Evolutionary conservation across 1,139 yeast genomes (phyloP).

Genomic region (Torulaspora pretoriensis): DNA sequence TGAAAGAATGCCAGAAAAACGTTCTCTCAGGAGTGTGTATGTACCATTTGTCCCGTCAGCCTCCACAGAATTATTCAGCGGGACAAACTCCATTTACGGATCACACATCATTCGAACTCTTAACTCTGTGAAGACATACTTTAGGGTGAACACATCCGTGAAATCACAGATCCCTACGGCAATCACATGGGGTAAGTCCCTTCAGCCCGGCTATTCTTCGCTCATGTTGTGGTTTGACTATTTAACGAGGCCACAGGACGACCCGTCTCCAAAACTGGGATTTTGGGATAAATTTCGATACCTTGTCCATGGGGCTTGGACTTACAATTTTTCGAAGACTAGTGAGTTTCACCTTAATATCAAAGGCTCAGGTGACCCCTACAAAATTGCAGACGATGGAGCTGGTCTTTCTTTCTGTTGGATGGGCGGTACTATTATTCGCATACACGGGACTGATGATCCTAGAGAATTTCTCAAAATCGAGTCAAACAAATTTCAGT

Average conservation of each 20-base stretch:
- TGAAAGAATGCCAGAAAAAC: slow-evolving; percentile 44
- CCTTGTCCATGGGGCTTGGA: slow-evolving; percentile 49
- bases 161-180: slow-evolving; percentile 56
- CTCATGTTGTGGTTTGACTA: slow-evolving; percentile 72
- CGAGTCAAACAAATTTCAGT: slow-evolving; percentile 59
- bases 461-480: slow-evolving; percentile 60
- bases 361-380: slow-evolving; percentile 66
- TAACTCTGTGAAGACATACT: slow-evolving; percentile 59
- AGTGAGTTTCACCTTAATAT: slow-evolving; percentile 35
- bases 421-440: slow-evolving; percentile 59
- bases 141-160: slow-evolving; percentile 53
- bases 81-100: slow-evolving; percentile 51
- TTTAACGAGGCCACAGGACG: slow-evolving; percentile 70
- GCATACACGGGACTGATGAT: slow-evolving; percentile 55
- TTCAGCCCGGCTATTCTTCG: slow-evolving; percentile 75
- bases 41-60: slow-evolving; percentile 53
- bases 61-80: slow-evolving; percentile 29
- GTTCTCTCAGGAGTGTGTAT: slow-evolving; percentile 48
- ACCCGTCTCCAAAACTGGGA: slow-evolving; percentile 77
- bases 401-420: slow-evolving; percentile 81
- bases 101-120: slow-evolving; percentile 54
- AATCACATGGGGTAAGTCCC: slow-evolving; percentile 79
- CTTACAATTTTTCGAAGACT: slow-evolving; percentile 40
- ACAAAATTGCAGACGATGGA: slow-evolving; percentile 58
- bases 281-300: slow-evolving; percentile 64